Base-by-base conservation (phyloP, 345 rosid species). In the Salix caprea region DNA sequence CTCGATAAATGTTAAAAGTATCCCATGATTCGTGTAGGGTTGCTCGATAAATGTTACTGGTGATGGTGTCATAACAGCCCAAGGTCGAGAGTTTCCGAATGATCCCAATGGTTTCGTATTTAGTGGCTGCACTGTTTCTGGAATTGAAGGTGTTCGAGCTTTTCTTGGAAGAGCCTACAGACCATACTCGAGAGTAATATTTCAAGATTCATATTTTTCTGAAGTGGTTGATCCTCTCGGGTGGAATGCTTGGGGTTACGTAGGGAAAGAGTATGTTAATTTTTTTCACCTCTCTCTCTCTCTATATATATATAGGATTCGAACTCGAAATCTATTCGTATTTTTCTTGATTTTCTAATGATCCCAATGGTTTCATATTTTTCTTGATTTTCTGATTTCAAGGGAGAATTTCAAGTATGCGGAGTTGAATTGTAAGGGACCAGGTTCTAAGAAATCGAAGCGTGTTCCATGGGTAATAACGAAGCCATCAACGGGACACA, bases 91-190 rank as follows among this genome's bases (percentile, higher is more conserved):
- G 0, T 54, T 58, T 11, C 9, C 73, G 0, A 10, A 39, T 0
- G 84, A 80, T 40, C n/a, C 77, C 0, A 75, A 62, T 10, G 87
- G 82, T 0, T 88, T 82, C 52, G 84, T 86, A 40, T 86, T 88
- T 39, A 70, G 39, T 16, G 0, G 1, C 0, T 76, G 87, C 39
- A 1, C 0, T 0, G n/a, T 86, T 32, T 7, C 4, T 2, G 88
- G 86, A n/a, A 2, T 52, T 52, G 3, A 19, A 52, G 3, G 46
- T 26, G 86, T 84, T 21, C 54, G 1, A 26, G 62, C 81, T 6
- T 72, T 68, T 36, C 76, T 85, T 0, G 91, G 91, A 37, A 78
- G 89, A 78, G 86, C 87, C 2, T 86, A 80, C 6, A 46, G 81
- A 28, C 24, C 11, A 4, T 88, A 65, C 67, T 76, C 91, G 1